Percentiles rank a stretch among this genome's conserved stretches.
These are phyloP conservation scores for Holtermannia corniformis DNA, from an alignment of 768 basidiomycete species.

Conservation along the genomic window DNA sequence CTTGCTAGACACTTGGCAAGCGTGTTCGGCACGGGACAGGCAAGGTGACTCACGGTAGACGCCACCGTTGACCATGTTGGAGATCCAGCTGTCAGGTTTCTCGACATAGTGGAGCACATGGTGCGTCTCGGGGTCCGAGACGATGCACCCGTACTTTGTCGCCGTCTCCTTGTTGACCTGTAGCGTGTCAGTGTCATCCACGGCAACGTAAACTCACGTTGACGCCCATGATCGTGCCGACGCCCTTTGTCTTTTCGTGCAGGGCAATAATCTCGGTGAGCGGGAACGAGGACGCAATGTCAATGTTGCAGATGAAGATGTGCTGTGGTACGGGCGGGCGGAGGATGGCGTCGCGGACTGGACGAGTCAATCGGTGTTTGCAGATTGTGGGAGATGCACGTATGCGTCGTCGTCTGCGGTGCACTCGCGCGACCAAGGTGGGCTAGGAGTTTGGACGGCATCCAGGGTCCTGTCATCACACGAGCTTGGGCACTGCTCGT, in stretches of 20 bases:
- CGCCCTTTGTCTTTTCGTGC: constrained; percentile 43
- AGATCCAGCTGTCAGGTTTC: constrained; percentile 46
- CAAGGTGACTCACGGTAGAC: constrained; percentile 39
- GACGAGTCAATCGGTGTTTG: too few species aligned
- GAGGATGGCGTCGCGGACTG: constrained; percentile 44
- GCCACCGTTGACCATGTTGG: constrained; percentile 44
- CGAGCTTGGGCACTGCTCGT: not conserved
- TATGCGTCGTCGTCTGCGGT: not conserved
- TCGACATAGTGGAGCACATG: constrained; percentile 45
- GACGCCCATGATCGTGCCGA: constrained; percentile 45
- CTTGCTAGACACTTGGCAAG: too few species aligned
- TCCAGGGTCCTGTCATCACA: not conserved
- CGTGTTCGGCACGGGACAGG: not conserved
- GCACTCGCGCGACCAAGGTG: too few species aligned
- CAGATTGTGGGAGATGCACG: not conserved
- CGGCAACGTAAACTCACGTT: constrained; percentile 23
- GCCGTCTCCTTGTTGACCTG: constrained; percentile 43
- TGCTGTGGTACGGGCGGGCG: constrained; percentile 38
- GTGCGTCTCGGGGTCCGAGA: constrained; percentile 38
- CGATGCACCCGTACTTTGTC: constrained; percentile 44
- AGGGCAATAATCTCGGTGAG: constrained; percentile 39
- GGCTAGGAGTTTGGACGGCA: not conserved
- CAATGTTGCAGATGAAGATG: constrained; percentile 46
- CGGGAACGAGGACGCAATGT: constrained; percentile 44
- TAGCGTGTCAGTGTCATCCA: not conserved